These are phyloP conservation scores for Lepiota venenata DNA, from an alignment of 768 basidiomycete species.

Conservation along the genomic window DNA sequence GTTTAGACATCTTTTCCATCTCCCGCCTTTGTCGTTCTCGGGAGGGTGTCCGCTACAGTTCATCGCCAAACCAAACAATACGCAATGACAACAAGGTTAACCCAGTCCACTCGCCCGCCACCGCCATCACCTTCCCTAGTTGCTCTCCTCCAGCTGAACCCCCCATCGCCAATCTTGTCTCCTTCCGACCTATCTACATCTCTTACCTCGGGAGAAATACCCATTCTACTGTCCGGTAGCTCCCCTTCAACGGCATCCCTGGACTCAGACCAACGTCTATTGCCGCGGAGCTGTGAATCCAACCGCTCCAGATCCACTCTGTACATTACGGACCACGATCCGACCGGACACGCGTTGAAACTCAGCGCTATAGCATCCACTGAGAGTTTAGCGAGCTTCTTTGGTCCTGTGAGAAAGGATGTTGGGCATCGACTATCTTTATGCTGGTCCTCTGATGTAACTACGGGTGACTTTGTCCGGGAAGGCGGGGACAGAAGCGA, in stretches of 20 bases:
- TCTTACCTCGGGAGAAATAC: constrained; percentile 47
- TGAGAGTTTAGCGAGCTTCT: neutral
- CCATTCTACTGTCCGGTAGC: constrained; percentile 42
- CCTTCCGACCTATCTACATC: constrained; percentile 32
- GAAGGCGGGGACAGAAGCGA: neutral
- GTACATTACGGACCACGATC: neutral
- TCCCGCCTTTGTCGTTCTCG: neutral
- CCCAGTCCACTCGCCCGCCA: constrained; percentile 20
- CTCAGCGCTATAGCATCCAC: neutral
- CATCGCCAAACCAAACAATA: constrained; percentile 8
- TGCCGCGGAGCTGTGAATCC: constrained; percentile 6
- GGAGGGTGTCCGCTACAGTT: neutral
- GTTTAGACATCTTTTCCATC: neutral
- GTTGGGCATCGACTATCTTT: neutral
- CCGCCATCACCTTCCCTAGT: constrained; percentile 40
- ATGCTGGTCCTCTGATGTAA: neutral
- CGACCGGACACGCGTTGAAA: neutral
- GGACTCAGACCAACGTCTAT: constrained; percentile 4
- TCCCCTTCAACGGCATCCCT: constrained; percentile 15
- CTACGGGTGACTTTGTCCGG: neutral
- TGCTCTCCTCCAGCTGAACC: constrained; percentile 33
- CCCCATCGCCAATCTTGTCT: constrained; percentile 44
- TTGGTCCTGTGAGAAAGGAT: neutral
- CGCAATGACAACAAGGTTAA: neutral
- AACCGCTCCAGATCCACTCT: constrained; percentile 8